Base-by-base conservation (phyloP, 331 rosid genomes). In the Stylosanthes scabra region DNA sequence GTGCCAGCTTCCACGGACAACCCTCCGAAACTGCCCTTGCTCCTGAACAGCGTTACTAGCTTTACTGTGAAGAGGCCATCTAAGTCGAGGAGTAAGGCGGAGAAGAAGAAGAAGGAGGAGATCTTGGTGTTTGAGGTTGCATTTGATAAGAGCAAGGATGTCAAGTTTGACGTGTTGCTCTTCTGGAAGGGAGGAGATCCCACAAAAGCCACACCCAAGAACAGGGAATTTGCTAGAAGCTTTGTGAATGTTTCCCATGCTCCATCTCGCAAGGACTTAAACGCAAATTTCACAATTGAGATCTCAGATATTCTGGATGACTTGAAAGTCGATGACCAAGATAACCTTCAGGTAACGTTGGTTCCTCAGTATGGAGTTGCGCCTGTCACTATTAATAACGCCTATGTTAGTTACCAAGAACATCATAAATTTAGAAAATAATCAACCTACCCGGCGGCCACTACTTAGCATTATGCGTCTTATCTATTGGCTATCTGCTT, bases 201-300 rank as follows among this genome's bases (percentile, higher is more conserved):
- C 5, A 47, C 0, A 55, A 76, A 69, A 0, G 70, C 59, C 2
- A 34, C 59, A 11, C 79, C 87, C 0, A 74, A 28, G 5, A 69
- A 78, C 11, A 74, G 81, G 0, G 96, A 92, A 81, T 92, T 85
- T 27, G 96, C 89, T 0, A 93, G 96, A 5, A 89, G 96, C 70
- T 92, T 84, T 65, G 96, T 85, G 76, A 89, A 37, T 25, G 80
- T 88, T 56, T 89, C 91, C 2, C 96, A 89, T 46, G 51, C 50
- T 28, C 91, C 15, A 7, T 5, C 1, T n/a, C 5, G 5, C 37
- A 31, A 31, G 37, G 37, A 31, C 37, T 3, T 5, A 2, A 13
- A 1, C 3, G 9, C 1, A 0, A 14, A 0, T 14, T 6, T 85
- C 97, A 2, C 1, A 7, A 6, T 58, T 91, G n/a, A 81, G 68